These are phyloP conservation scores for Aaosphaeria arxii DNA, from an alignment of 2,329 filamentous ascomycete species.

Conservation along the genomic window DNA sequence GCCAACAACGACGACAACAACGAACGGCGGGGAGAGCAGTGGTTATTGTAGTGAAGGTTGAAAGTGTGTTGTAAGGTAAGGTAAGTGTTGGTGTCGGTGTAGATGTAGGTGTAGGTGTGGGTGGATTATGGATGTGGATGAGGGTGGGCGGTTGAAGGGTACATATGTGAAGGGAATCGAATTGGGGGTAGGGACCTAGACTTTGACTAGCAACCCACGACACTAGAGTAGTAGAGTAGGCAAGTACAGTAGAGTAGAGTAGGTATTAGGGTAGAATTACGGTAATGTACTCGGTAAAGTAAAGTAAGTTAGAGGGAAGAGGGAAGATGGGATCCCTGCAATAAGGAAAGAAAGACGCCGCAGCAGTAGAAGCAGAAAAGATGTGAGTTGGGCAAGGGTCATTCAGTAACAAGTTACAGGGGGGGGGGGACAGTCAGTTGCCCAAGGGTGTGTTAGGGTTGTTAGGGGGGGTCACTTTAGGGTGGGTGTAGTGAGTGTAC, in stretches of 20 bases:
- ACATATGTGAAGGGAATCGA: neutral
- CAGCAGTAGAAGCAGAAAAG: no score
- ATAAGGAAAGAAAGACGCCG: no score
- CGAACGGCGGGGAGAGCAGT: neutral
- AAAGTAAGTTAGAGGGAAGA: no score
- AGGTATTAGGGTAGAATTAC: neutral
- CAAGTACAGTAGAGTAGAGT: neutral
- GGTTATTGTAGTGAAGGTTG: neutral
- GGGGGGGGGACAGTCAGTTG: no score
- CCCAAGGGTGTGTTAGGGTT: no score
- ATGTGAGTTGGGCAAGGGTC: no score
- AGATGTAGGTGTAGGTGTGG: neutral
- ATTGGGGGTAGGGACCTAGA: neutral
- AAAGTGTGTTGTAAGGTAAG: neutral
- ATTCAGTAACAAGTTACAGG: no score
- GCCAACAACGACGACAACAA: neutral
- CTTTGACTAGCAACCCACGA: neutral
- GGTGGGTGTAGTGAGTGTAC: no score
- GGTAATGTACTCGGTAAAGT: neutral
- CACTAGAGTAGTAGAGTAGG: constrained; percentile 2
- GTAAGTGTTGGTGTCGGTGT: constrained; percentile 1
- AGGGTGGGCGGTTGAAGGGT: constrained; percentile 1
- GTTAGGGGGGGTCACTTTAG: no score
- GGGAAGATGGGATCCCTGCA: no score
- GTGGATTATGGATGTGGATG: neutral